Conservation (phyloP, 2,329 filamentous ascomycete genomes). For the Aspergillus proliferans region DNA sequence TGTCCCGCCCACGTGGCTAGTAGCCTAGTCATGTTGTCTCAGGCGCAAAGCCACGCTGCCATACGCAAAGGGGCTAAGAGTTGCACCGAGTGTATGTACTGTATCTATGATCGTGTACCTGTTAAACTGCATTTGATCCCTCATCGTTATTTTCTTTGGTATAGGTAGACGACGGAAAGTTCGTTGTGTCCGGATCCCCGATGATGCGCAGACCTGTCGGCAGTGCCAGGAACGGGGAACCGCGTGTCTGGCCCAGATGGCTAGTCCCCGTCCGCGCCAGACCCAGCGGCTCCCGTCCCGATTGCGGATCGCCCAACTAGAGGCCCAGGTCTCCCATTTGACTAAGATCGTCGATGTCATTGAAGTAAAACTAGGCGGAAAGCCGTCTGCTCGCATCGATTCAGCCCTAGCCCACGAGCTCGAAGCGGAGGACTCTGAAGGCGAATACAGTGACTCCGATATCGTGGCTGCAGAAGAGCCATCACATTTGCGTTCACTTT, state of each 20-base stretch:
- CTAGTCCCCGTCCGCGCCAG: constrained; percentile 3
- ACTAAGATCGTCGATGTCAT: constrained; percentile 8
- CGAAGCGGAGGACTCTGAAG: constrained; percentile 7
- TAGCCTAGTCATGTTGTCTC: too few relatives aligned
- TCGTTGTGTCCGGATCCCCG: constrained; percentile 11
- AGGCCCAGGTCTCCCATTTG: constrained; percentile 10
- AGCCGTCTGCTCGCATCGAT: not conserved
- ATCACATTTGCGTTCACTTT: constrained; percentile 11
- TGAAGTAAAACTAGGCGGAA: constrained; percentile 7
- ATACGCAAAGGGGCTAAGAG: constrained; percentile 16
- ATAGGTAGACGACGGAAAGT: constrained; percentile 14
- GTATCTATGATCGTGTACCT: not conserved
- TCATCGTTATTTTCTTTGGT: not conserved
- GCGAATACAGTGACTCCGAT: constrained; percentile 10
- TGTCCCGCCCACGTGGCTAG: too few relatives aligned
- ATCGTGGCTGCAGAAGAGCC: constrained; percentile 6
- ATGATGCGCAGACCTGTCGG: constrained; percentile 10
- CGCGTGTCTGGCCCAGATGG: constrained; percentile 10
- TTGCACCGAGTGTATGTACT: constrained; percentile 15
- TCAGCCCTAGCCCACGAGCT: not conserved
- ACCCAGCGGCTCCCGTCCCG: constrained; percentile 10
- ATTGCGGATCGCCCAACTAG: constrained; percentile 13
- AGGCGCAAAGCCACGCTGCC: too few relatives aligned
- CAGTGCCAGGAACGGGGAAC: constrained; percentile 13
- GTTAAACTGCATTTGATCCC: not conserved